Evolutionary conservation across 495 filamentous ascomycete species (phyloP).

Genomic region (Chlorociboria aeruginascens): DNA sequence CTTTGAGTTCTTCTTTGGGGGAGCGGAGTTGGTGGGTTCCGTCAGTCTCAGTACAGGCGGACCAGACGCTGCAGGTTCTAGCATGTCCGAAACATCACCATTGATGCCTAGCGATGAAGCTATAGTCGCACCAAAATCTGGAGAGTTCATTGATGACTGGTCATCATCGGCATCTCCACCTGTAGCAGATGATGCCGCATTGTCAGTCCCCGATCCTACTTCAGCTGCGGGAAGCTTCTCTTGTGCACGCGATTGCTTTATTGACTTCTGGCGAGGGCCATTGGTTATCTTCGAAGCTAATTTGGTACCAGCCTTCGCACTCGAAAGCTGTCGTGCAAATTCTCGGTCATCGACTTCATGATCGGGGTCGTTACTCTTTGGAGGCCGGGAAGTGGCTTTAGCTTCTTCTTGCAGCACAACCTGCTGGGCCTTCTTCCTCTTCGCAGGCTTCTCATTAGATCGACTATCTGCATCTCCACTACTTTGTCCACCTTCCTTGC

Average conservation of each 20-base stretch:
- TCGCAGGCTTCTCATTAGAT: slow-evolving; percentile 24
- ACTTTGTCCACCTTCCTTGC: slow-evolving; percentile 3
- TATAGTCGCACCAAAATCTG: slow-evolving; percentile 39
- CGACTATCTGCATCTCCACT: background rate
- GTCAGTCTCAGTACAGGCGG: slow-evolving; percentile 71
- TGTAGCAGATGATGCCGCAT: slow-evolving; percentile 58
- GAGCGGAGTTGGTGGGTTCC: slow-evolving; percentile 43
- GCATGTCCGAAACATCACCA: slow-evolving; percentile 74
- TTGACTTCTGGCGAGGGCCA: slow-evolving; percentile 27
- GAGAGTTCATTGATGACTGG: slow-evolving; percentile 53
- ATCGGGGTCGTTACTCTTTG: slow-evolving; percentile 30
- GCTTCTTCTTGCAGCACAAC: background rate
- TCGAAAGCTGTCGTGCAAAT: slow-evolving; percentile 59
- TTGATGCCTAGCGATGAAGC: slow-evolving; percentile 22
- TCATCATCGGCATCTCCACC: slow-evolving; percentile 78
- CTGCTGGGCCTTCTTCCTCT: slow-evolving; percentile 7
- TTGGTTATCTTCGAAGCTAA: slow-evolving; percentile 43
- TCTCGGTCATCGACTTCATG: slow-evolving; percentile 55
- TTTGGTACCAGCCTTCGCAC: slow-evolving; percentile 50
- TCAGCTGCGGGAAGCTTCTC: slow-evolving; percentile 21
- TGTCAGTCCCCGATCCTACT: slow-evolving; percentile 25
- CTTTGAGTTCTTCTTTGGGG: slow-evolving; percentile 49
- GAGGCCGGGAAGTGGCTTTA: background rate
- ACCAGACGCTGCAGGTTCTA: slow-evolving; percentile 55
- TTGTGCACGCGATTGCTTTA: slow-evolving; percentile 42